Percentiles rank a stretch among this genome's conserved stretches.
phyloP scores from a whole-genome alignment of 2,329 filamentous ascomycete genomes.

The Monilinia laxa region DNA sequence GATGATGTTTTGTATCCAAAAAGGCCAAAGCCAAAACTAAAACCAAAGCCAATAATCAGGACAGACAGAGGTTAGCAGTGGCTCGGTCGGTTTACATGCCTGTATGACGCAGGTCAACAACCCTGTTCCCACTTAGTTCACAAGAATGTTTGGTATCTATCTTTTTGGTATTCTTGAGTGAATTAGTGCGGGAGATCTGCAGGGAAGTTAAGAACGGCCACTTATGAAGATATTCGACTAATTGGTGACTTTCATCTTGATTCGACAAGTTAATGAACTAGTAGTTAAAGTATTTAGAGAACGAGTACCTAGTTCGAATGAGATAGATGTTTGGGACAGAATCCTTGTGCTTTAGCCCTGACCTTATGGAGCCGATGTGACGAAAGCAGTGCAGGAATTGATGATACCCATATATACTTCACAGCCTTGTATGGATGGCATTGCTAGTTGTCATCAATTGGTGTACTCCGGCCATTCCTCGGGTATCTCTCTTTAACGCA shows the following conservation, averaged over 20 bases:
- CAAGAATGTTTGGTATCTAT: too few relatives aligned
- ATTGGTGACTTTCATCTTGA: background rate
- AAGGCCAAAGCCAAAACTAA: background rate
- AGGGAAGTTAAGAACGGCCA: conserved; percentile 4
- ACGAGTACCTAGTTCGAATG: background rate
- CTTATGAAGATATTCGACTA: conserved; percentile 1
- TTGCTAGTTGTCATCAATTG: background rate
- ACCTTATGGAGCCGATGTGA: background rate
- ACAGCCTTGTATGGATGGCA: background rate
- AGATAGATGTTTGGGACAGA: background rate
- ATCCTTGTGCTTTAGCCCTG: background rate
- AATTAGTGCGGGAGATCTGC: conserved; percentile 13
- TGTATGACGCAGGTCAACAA: conserved; percentile 12
- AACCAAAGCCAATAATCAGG: background rate
- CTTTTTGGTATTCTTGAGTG: background rate
- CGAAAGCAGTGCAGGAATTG: too few relatives aligned
- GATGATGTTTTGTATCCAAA: background rate
- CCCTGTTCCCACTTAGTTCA: too few relatives aligned
- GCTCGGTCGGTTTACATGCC: conserved; percentile 8
- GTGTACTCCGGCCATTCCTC: background rate
- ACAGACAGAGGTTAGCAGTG: background rate
- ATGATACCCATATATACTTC: background rate
- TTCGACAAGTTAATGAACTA: background rate
- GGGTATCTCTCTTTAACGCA: too few relatives aligned
- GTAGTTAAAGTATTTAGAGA: background rate